Evolutionary conservation across 2,329 filamentous ascomycete genomes (phyloP), one percentile per base, ranked within the genome.

Genomic region (Hymenoscyphus occultus): DNA sequence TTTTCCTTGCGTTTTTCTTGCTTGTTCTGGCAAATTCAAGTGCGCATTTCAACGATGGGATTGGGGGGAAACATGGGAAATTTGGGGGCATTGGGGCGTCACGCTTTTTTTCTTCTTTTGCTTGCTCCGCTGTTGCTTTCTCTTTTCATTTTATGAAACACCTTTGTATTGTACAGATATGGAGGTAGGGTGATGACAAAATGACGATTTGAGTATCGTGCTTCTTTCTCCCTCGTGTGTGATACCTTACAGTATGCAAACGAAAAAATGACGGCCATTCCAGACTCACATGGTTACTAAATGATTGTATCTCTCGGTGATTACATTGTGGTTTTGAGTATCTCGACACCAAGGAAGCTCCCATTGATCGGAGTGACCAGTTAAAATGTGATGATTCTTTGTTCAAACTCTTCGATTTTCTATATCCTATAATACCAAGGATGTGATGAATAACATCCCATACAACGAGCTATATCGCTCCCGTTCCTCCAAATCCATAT

Each of bases 11-110:
- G 35, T 35, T 35, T 35, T 22, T 28, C 19, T 59, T 28, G 39
- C 58, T 42, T 42, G 58, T 35, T 40, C 58, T 59, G 58, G 58
- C 35, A 59, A 40, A 59, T 5, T 42, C 13, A 42, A 35, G 58
- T 28, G n/a, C 58, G 58, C 39, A 59, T 59, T 35, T 35, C 35
- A 39, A 59, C 42, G 35, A 28, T 35, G 56, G 28, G 54, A 28
- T 57, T 39, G 42, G 62, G 16, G 56, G 56, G 9, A 59, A 54
- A 22, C 48, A 54, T 28, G 16, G 56, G 39, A n/a, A 42, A 63
- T 32, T 31, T 61, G 39, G 57, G 62, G 40, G 35, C 39, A 54
- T 54, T 35, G 48, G 48, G 48, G 48, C 48, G 56, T 56, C 32
- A 16, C 39, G 22, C 13, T n/a, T 59, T 63, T 45, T 42, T 19